Evolutionary conservation across 2,329 filamentous ascomycete species (phyloP).

Genomic region (Ascochyta clinopodiicola): DNA sequence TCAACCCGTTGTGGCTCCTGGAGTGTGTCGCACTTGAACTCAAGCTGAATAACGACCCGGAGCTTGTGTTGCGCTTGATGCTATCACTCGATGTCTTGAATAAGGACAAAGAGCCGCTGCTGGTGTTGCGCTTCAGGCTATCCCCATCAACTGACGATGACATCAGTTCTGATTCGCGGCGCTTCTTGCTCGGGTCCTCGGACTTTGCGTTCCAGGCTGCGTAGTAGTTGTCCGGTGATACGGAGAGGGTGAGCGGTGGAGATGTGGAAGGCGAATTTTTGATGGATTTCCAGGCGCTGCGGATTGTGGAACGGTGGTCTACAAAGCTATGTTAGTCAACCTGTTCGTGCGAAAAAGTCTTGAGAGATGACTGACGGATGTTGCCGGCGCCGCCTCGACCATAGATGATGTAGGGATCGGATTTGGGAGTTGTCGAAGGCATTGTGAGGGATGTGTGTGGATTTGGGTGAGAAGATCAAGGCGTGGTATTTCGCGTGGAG

Average conservation of each 20-base stretch:
- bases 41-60: slow-evolving; percentile 5
- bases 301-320: slow-evolving; percentile 18
- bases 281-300: slow-evolving; percentile 15
- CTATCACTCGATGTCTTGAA: background rate
- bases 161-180: background rate
- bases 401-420: slow-evolving; percentile 19
- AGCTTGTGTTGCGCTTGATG: slow-evolving; percentile 3
- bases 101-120: background rate
- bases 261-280: slow-evolving; percentile 13
- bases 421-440: slow-evolving; percentile 13
- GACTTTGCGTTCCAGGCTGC: slow-evolving; percentile 16
- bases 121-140: slow-evolving; percentile 1
- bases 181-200: slow-evolving; percentile 10
- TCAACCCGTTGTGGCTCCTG: slow-evolving; percentile 6
- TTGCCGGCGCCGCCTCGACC: slow-evolving; percentile 18
- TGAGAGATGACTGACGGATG: slow-evolving; percentile 7
- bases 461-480: background rate
- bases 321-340: too few relatives aligned
- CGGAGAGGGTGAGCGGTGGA: slow-evolving; percentile 8
- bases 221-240: slow-evolving; percentile 13
- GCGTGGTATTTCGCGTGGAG: background rate
- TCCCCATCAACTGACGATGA: background rate
- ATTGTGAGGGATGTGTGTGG: background rate
- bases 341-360: too few relatives aligned
- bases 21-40: slow-evolving; percentile 1